Percentiles rank a stretch among this genome's conserved stretches.
Evolutionary conservation across 1,139 yeast genomes (phyloP).

Genomic region (Candida labiduridarum): DNA sequence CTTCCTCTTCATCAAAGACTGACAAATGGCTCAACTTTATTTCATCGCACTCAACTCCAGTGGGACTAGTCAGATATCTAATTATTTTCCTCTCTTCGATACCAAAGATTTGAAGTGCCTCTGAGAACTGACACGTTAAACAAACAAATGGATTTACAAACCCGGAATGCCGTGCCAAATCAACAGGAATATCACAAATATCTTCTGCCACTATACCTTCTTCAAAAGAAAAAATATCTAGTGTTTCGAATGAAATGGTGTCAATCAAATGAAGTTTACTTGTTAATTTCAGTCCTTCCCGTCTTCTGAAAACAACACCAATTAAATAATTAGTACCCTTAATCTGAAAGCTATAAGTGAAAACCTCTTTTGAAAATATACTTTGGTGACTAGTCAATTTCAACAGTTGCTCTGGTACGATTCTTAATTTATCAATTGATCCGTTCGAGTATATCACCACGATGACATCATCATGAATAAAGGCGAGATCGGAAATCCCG

Average conservation of each 20-base stretch:
- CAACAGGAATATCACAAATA: conserved; percentile 6
- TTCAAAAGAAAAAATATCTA: conserved; percentile 2
- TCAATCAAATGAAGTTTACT: conserved; percentile 10
- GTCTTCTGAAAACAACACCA: conserved; percentile 7
- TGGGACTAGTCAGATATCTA: no score
- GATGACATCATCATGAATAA: not conserved
- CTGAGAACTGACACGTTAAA: not conserved
- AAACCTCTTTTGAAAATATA: conserved; percentile 10
- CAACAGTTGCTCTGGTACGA: not conserved
- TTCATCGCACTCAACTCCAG: not conserved
- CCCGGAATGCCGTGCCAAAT: not conserved
- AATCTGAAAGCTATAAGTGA: conserved; percentile 8
- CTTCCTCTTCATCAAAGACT: not conserved
- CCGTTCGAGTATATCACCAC: not conserved
- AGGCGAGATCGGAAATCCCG: not conserved
- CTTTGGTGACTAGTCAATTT: conserved; percentile 3
- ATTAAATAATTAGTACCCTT: conserved; percentile 6
- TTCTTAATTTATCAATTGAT: conserved; percentile 1
- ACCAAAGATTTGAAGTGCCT: conserved; percentile 8
- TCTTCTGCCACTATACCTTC: conserved; percentile 9
- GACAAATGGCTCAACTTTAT: conserved; percentile 3
- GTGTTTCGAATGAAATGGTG: not conserved
- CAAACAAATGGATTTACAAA: conserved; percentile 6
- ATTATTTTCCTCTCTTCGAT: conserved; percentile 2
- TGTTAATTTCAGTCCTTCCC: not conserved